Base-by-base conservation (phyloP, 164 flowering plant genomes). In the Tetrastigma voinierianum region DNA sequence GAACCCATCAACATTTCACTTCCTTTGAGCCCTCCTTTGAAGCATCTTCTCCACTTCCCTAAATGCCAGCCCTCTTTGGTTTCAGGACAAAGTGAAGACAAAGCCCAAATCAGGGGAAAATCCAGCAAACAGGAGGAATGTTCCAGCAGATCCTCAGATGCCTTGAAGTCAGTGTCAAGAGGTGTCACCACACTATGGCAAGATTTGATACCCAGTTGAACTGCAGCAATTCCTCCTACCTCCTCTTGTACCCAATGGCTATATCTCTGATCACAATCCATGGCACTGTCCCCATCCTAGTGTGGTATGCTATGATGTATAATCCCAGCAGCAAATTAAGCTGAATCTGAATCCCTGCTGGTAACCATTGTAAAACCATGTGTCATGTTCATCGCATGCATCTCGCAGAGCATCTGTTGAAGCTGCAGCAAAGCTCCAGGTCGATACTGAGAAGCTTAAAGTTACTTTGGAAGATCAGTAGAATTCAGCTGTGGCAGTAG, bases 261-360 rank as follows among this genome's bases (percentile, higher is more conserved):
- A 94, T 43, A 94, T 91, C 79, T 91, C 97, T 0, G 96, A 90
- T 94, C 14, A 91, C 78, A 10, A 91, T 84, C 98, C 97, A 91
- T 0, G 97, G 98, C 1, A 80, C 87, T 0, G 96, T 89, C 48
- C 97, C 97, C 93, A 94, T 86, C n/a, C 98, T 96, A 0, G 97
- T n/a, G 96, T 0, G 97, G 64, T 85, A 95, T 1, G 74, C 54
- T 20, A 90, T 80, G 43, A 92, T 95, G 81, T 95, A 90, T 1
- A 76, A 11, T 57, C 80, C 97, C 0, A 90, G 80, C 10, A 84
- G 69, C 1, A 83, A 17, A 19, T 91, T 79, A 5, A 95, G 90
- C 8, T 87, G 62, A 58, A 81, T 64, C 93, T 95, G 7, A 83
- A 68, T 43, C 69, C 84, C 79, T 84, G 88, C 1, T 96, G 95